Evolutionary conservation across 148 eudicot species (phyloP).

Genomic region (Talinum fruticosum): DNA sequence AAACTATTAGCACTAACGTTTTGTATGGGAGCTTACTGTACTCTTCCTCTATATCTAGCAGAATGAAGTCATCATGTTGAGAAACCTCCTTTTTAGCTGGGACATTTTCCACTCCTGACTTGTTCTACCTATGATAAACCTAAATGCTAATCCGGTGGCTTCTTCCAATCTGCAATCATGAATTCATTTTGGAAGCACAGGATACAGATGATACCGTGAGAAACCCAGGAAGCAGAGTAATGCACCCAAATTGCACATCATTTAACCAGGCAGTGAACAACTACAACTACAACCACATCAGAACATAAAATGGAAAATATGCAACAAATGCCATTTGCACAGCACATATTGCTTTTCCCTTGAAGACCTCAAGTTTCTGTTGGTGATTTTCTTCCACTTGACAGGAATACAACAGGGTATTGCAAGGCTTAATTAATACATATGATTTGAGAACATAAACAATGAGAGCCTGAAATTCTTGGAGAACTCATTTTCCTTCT

Average conservation of each 20-base stretch:
- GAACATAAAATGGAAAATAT: background rate
- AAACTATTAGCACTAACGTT: conserved; percentile 57
- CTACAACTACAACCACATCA: too few species aligned
- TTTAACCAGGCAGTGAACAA: too few species aligned
- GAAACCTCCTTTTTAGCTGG: conserved; percentile 69
- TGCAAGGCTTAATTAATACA: too few species aligned
- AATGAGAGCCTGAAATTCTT: too few species aligned
- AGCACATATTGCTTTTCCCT: background rate
- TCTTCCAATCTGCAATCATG: conserved; percentile 62
- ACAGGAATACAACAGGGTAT: background rate
- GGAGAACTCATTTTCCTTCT: too few species aligned
- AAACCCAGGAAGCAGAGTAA: background rate
- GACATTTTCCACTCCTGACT: conserved; percentile 68
- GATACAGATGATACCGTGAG: conserved; percentile 13
- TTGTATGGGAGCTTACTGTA: conserved; percentile 96
- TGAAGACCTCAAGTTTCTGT: background rate
- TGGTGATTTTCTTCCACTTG: background rate
- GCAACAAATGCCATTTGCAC: background rate
- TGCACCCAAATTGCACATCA: background rate
- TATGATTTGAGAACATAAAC: too few species aligned
- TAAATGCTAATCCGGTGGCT: conserved; percentile 90
- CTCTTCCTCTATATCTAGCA: conserved; percentile 88
- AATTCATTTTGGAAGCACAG: too few species aligned
- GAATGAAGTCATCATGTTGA: conserved; percentile 73
- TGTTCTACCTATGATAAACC: conserved; percentile 90